Evolutionary conservation across 148 eudicot species (phyloP), one percentile per base, ranked within the genome.

Genomic region (Rhododendron molle): DNA sequence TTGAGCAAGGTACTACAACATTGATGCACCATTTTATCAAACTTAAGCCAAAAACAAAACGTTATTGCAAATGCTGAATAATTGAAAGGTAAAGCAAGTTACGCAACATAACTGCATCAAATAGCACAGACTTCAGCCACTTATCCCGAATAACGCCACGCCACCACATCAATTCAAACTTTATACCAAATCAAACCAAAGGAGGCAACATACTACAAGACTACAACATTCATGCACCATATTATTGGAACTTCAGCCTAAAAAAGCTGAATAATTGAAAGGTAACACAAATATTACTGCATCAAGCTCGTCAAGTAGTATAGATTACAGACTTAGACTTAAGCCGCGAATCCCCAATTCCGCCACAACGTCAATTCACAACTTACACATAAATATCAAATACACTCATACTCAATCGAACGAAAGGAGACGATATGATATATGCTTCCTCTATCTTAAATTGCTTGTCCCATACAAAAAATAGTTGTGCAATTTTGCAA

Each of bases 101-200:
- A 44, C 62, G 2, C 67, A 46, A 52, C 36, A 81, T 83, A 43
- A 85, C 60, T 83, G 71, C 84, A 86, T 14, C 67, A 58, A 87
- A 49, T 65, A 74, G 34, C 10, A 84, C 74, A 73, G 54, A 73
- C 32, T 46, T 20, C n/a, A 20, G 21, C 56, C 11, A 50, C 20
- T 1, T 81, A 86, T 86, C 71, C 81, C 54, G 80, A 13, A 72
- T 15, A 40, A 78, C n/a, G 67, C 78, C 74, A 58, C 36, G 67
- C 78, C 80, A 58, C 52, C 9, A 58, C 50, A 73, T 52, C 86
- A 62, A 18, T 15, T 36, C 58, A 86, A 23, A 21, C 30, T 5
- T 21, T 14, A 26, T n/a, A 23, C 34, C 13, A 38, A 36, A 38
- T 71, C 40, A 38, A 16, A 38, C 44, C 78, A 79, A 26, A 20